Base-by-base conservation (phyloP, 140 eudicot species). In the Flaveria floridana region DNA sequence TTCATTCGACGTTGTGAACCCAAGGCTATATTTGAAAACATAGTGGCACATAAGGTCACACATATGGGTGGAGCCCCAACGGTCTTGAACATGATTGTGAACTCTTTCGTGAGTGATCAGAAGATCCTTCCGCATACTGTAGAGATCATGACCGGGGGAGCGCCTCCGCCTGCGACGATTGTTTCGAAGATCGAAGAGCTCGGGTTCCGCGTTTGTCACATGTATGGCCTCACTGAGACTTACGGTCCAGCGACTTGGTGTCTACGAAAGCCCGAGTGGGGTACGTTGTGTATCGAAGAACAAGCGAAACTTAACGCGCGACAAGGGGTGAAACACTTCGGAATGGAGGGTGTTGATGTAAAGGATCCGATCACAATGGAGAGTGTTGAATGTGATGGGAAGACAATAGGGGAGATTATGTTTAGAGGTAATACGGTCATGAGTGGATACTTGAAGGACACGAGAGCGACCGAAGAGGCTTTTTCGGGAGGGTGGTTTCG, bases 321-420 rank as follows among this genome's bases (percentile, higher is more conserved):
- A 63, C 69, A 63, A 15, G 69, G 69, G 1, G 47, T 63, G 47
- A 30, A 30, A 30, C 20, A 30, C 34, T 63, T 63, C n/a, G 69
- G 4, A 2, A 63, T 30, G 21, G 69, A 34, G 13, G 47, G 34
- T 3, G 48, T 63, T 7, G 69, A 63, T 30, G 69, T 63, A 6
- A 63, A 63, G n/a, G 69, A 63, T 30, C 48, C 46, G 2, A 2
- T 63, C 6, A 63, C 69, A 30, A 63, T 63, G 69, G 69, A 63
- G 47, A 63, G 69, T 15, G 21, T 63, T 6, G 34, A 63, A 63
- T 30, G 69, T 30, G 69, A 63, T 15, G 69, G 69, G 47, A 63
- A 63, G 34, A 12, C 69, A 6, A 13, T 63, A 15, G 69, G 69
- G 23, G 69, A 63, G 23, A 30, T 30, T 30, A 3, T 30, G 37